Evolutionary conservation across 192 early-diverging fungal species (phyloP), one percentile per base, ranked within the genome.

Genomic region (Haplosporangium gracile): DNA sequence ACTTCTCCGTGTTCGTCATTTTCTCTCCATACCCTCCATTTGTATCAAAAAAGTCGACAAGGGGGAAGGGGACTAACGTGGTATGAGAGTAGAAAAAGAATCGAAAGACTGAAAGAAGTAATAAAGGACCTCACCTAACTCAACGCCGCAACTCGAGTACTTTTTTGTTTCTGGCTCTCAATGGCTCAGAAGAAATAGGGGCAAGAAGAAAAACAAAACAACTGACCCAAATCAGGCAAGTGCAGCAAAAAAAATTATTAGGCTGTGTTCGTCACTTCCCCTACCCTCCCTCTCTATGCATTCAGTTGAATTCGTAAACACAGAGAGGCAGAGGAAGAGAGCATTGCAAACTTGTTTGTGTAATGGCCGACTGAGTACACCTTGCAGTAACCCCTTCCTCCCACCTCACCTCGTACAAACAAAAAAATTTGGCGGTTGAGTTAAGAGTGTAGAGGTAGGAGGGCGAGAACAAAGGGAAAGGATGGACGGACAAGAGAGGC

Each of bases 241-340:
- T 65, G 60, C 60, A 29, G 32, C 60, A 36, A 36, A 32, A 29
- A 29, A 32, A 8, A 29, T 29, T 4, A 29, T 65, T 65, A 65
- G 60, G 60, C 60, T 65, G 60, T 65, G 60, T 65, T 65, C 60
- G 60, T 65, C 60, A 65, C 60, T 65, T 65, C 36, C 36, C 36
- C 36, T 36, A 36, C 36, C 36, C 36, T 36, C 36, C 36, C 4
- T 11, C 9, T 29, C 9, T 65, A 1, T 32, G 49, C 49, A 65
- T 65, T 65, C 26, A 65, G 15, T 63, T 29, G 60, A 13, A 63
- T 36, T 36, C 36, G 36, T 36, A 36, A 36, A 36, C 36, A 36
- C 36, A 36, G 36, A 36, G 36, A 13, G n/a, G 55, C 11, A 29
- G 8, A 63, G 10, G 10, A 2, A 65, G 29, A 63, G 57, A 65